Conservation (phyloP, 257 asterid genomes). For the Salvia hispanica region DNA sequence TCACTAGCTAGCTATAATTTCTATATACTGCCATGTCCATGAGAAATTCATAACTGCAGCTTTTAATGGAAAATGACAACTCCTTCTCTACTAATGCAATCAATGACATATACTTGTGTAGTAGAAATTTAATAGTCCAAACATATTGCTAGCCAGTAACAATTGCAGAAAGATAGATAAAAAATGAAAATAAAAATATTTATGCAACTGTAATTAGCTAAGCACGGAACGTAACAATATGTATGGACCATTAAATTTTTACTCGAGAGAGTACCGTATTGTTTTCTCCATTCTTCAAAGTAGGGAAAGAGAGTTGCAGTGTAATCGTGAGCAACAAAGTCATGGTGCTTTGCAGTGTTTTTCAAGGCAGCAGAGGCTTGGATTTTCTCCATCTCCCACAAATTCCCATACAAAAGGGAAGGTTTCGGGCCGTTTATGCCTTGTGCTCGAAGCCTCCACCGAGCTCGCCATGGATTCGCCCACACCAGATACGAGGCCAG, state of each 20-base stretch:
- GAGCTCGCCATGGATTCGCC: conserved; percentile 42
- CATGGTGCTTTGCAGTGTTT: conserved; percentile 29
- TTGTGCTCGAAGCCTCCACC: conserved; percentile 61
- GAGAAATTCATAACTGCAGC: conserved; percentile 3
- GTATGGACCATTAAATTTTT: too few species aligned
- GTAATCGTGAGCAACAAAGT: conserved; percentile 81
- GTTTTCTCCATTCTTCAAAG: conserved; percentile 82
- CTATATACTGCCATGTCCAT: background rate
- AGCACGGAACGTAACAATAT: too few species aligned
- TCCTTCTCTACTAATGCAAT: background rate
- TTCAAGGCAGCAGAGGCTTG: conserved; percentile 42
- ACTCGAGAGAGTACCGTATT: conserved; percentile 47
- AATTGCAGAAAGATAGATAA: background rate
- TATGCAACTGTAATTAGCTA: too few species aligned
- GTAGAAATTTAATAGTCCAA: background rate
- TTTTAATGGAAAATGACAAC: conserved; percentile 10
- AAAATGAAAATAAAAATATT: too few species aligned
- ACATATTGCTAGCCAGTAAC: background rate
- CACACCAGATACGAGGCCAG: conserved; percentile 41
- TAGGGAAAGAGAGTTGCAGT: conserved; percentile 81
- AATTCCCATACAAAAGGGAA: conserved; percentile 57
- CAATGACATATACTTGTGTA: too few species aligned
- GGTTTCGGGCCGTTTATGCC: conserved; percentile 82
- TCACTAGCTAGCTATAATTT: background rate
- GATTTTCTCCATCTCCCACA: conserved; percentile 70